A percentile compares a stretch with the other conserved stretches of the same genome.
Conservation (phyloP, 2,329 filamentous ascomycete species). For the Cladobotryum mycophilum region DNA sequence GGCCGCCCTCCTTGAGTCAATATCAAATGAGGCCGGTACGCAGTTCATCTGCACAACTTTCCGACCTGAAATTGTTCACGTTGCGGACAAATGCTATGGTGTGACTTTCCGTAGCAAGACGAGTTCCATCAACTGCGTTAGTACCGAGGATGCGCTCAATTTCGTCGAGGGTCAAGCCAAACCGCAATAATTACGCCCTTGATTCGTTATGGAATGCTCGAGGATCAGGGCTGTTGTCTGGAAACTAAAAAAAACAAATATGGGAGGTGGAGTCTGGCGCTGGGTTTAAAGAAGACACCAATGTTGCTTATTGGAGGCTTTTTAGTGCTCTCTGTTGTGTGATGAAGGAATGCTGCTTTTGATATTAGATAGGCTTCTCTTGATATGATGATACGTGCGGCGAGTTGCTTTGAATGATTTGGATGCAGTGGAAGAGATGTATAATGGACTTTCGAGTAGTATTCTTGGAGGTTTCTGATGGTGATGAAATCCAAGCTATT, state of each 20-base stretch:
- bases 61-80: conserved; percentile 88
- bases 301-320: conserved; percentile 6
- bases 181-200: conserved; percentile 14
- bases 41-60: conserved; percentile 99
- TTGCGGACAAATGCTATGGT: conserved; percentile 96
- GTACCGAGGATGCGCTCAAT: conserved; percentile 76
- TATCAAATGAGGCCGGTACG: conserved; percentile 59
- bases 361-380: background rate
- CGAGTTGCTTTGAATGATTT: background rate
- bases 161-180: conserved; percentile 82
- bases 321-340: conserved; percentile 3
- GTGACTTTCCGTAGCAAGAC: conserved; percentile 93
- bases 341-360: conserved; percentile 5
- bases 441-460: background rate
- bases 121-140: conserved; percentile 86
- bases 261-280: conserved; percentile 11
- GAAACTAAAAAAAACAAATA: background rate
- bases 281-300: conserved; percentile 8
- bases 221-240: background rate
- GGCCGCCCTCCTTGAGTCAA: conserved; percentile 77
- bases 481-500: background rate
- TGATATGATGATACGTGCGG: background rate
- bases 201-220: background rate
- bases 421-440: background rate
- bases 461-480: background rate